Conservation (phyloP, 2,329 filamentous ascomycete genomes). For the Fusarium metavorans region DNA sequence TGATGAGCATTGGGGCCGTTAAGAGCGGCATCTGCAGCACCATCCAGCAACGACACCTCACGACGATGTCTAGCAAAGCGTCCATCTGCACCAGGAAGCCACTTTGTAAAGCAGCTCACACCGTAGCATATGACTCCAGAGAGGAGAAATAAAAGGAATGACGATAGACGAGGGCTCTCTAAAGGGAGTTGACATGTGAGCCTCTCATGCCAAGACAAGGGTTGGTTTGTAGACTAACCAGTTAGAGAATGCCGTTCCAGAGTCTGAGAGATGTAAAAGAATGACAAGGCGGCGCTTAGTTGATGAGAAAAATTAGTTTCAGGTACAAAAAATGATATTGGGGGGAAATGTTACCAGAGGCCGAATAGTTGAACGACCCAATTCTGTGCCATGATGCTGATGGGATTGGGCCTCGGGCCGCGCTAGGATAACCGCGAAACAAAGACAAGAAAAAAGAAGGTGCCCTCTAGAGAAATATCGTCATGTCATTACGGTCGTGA, state of each 20-base stretch:
- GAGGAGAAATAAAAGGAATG: slow-evolving; percentile 59
- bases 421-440: slow-evolving; percentile 15
- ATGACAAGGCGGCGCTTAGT: slow-evolving; percentile 61
- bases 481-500: slow-evolving; percentile 27
- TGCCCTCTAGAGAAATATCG: slow-evolving; percentile 10
- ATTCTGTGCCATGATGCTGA: slow-evolving; percentile 37
- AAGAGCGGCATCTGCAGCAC: slow-evolving; percentile 42
- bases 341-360: slow-evolving; percentile 34
- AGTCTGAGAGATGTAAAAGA: slow-evolving; percentile 61
- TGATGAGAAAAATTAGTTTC: neutral
- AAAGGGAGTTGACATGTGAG: slow-evolving; percentile 18
- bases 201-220: slow-evolving; percentile 1
- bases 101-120: slow-evolving; percentile 57
- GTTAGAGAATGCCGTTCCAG: slow-evolving; percentile 62
- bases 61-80: slow-evolving; percentile 54
- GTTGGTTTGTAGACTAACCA: slow-evolving; percentile 49
- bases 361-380: slow-evolving; percentile 39
- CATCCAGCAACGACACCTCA: slow-evolving; percentile 36
- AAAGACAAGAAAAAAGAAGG: slow-evolving; percentile 29
- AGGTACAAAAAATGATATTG: neutral
- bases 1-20: slow-evolving; percentile 52
- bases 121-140: slow-evolving; percentile 57
- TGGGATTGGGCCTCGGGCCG: neutral
- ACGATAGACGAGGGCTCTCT: slow-evolving; percentile 64
- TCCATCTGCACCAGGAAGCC: slow-evolving; percentile 61